These are phyloP conservation scores for Hypoxylon sp. DNA, from an alignment of 2,329 filamentous ascomycete genomes.

Conservation along the genomic window DNA sequence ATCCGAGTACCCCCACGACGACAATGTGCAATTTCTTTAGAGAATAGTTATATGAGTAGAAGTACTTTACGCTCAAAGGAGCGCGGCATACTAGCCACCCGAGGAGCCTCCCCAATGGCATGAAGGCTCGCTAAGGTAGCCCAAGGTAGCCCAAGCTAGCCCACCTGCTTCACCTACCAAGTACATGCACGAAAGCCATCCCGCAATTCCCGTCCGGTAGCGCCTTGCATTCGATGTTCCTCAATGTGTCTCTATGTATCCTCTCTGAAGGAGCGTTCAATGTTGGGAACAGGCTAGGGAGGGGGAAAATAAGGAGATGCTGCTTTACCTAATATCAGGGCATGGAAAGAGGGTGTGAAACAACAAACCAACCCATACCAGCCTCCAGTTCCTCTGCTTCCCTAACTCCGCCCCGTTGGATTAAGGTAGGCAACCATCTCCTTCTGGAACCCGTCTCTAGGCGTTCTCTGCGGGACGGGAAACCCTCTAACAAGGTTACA, in stretches of 20 bases:
- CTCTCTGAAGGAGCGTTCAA: background rate
- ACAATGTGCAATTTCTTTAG: background rate
- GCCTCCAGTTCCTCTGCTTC: background rate
- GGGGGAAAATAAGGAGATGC: background rate
- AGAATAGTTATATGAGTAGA: background rate
- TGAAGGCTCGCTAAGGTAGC: background rate
- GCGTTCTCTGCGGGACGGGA: background rate
- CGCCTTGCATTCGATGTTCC: background rate
- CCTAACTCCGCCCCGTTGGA: background rate
- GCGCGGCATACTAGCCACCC: background rate
- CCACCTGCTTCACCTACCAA: background rate
- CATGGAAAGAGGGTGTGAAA: background rate
- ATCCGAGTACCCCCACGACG: background rate
- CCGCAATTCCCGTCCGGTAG: background rate
- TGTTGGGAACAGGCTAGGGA: background rate
- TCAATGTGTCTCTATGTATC: background rate
- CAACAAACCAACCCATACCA: background rate
- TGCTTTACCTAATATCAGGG: background rate
- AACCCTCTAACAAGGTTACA: background rate
- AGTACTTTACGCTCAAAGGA: background rate
- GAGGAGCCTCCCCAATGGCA: background rate
- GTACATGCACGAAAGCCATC: background rate
- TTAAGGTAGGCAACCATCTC: background rate
- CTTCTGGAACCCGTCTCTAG: background rate
- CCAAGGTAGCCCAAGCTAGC: background rate